Conservation (phyloP, 1,284 basidiomycete genomes). For the Sanguinoderma infundibulare region DNA sequence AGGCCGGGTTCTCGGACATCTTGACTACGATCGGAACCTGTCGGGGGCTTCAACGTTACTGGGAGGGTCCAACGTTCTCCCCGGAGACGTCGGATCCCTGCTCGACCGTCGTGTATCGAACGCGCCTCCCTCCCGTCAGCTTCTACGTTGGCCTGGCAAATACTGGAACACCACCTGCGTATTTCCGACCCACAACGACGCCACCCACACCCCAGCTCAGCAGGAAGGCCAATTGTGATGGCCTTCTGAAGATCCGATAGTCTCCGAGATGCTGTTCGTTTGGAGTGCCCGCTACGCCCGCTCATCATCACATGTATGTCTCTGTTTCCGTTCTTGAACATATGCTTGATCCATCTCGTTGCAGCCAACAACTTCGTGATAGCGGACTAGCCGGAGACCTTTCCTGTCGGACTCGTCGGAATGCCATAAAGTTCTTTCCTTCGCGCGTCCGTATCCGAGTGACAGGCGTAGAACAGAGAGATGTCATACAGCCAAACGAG, state of each 20-base stretch:
- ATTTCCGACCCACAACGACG: too few relatives aligned
- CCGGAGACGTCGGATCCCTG: not conserved
- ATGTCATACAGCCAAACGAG: not conserved
- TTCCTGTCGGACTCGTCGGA: not conserved
- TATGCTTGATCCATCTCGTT: not conserved
- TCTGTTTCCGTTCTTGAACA: not conserved
- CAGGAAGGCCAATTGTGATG: too few relatives aligned
- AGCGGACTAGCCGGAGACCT: too few relatives aligned
- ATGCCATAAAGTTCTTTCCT: not conserved
- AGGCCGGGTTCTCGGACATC: constrained; percentile 41
- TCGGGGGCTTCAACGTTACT: not conserved
- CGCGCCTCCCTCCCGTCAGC: not conserved
- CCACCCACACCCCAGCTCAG: too few relatives aligned
- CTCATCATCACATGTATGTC: not conserved
- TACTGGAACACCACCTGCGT: too few relatives aligned
- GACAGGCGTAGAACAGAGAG: not conserved
- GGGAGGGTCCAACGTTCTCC: not conserved
- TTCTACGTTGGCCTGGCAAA: not conserved
- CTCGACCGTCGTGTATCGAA: not conserved
- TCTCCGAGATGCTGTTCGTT: not conserved
- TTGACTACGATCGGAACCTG: not conserved
- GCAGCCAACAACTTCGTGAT: not conserved
- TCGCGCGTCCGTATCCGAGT: not conserved
- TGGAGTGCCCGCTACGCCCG: not conserved
- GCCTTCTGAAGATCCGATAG: not conserved